These are phyloP conservation scores for Fremontodendron californicum DNA, from an alignment of 345 rosid genomes.

Conservation along the genomic window DNA sequence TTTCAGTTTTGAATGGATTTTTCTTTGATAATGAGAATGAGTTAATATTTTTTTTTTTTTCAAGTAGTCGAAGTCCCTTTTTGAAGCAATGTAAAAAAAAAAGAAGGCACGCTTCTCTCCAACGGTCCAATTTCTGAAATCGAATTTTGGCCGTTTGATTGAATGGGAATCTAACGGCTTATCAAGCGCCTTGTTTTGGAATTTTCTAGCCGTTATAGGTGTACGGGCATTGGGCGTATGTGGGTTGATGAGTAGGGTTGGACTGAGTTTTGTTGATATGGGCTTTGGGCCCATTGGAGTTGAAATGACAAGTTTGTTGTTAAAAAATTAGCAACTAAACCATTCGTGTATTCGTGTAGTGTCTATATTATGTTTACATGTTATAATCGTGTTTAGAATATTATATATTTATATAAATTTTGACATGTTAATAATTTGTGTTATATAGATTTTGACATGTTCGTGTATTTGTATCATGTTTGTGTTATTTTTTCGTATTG, in stretches of 20 bases:
- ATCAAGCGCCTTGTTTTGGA: not conserved
- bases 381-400: no score
- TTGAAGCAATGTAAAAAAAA: not conserved
- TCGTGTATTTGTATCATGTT: no score
- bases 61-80: not conserved
- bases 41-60: not conserved
- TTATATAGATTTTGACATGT: no score
- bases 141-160: not conserved
- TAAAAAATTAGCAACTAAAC: no score
- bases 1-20: not conserved
- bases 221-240: not conserved
- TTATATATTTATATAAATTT: no score
- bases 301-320: no score
- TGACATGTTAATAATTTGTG: no score
- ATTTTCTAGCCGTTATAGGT: conserved; percentile 4
- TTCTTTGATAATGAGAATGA: not conserved
- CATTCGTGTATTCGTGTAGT: no score
- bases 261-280: not conserved
- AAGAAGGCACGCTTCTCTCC: not conserved
- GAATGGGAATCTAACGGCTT: not conserved
- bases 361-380: no score
- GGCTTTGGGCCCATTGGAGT: not conserved
- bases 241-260: not conserved
- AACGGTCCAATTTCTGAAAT: conserved; percentile 1
- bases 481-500: no score